These are phyloP conservation scores for Colletotrichum cuscutae DNA, from an alignment of 2,329 filamentous ascomycete genomes.

Conservation along the genomic window DNA sequence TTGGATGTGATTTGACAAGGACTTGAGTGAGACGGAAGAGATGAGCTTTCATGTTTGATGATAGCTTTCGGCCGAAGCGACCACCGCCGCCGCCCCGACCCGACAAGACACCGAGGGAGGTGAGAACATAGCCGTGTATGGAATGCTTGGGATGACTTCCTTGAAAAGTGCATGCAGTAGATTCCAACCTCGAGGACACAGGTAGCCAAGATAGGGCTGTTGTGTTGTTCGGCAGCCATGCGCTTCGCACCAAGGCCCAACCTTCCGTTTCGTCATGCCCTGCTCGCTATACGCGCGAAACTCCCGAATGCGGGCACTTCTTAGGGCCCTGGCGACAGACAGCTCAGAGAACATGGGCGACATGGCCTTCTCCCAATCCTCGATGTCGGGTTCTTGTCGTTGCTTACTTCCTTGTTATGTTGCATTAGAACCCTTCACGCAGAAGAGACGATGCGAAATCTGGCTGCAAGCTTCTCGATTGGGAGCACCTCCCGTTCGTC, in stretches of 20 bases:
- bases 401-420: not conserved
- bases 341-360: not conserved
- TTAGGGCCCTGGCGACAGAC: not conserved
- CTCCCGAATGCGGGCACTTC: not conserved
- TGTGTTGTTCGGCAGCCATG: not conserved
- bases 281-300: no score
- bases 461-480: slow-evolving; percentile 12
- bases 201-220: not conserved
- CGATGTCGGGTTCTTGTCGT: not conserved
- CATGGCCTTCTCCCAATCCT: not conserved
- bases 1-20: not conserved
- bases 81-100: no score
- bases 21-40: not conserved
- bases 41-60: not conserved
- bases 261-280: no score
- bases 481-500: not conserved
- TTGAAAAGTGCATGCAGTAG: not conserved
- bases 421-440: not conserved
- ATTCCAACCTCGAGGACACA: not conserved
- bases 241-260: not conserved
- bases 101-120: not conserved
- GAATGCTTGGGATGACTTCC: not conserved
- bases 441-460: not conserved
- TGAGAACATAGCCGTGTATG: not conserved
- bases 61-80: not conserved